Evolutionary conservation across 169 alveolate genomes (phyloP).

Genomic region (Plasmodium chabaudi): DNA sequence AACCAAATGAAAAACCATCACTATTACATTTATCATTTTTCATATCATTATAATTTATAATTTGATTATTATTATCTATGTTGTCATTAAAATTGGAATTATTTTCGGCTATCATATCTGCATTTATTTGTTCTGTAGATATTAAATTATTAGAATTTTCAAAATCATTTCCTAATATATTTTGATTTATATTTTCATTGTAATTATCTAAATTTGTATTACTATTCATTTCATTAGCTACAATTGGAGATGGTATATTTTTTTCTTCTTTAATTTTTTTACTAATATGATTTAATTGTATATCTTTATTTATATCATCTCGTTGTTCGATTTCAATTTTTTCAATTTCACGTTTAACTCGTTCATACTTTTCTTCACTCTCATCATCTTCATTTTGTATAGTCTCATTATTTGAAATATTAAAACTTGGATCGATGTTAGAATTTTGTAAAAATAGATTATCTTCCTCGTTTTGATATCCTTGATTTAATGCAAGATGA

Average conservation of each 20-base stretch:
- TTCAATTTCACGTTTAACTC: slow-evolving; percentile 18
- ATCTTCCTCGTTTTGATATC: neutral
- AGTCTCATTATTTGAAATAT: neutral
- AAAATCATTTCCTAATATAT: too few species aligned
- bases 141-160: too few species aligned
- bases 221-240: too few species aligned
- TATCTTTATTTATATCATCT: slow-evolving; percentile 9
- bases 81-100: too few species aligned
- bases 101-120: neutral
- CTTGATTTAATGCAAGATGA: neutral
- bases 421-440: neutral
- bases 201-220: too few species aligned
- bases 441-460: neutral
- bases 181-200: too few species aligned
- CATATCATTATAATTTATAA: slow-evolving; percentile 9
- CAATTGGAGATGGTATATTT: neutral
- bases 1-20: slow-evolving; percentile 16
- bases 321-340: slow-evolving; percentile 9
- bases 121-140: neutral
- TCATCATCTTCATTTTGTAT: neutral
- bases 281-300: slow-evolving; percentile 2
- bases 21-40: slow-evolving; percentile 9
- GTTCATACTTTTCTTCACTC: neutral
- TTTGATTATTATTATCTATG: neutral
- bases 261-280: slow-evolving; percentile 19